Evolutionary conservation across 345 rosid genomes (phyloP), one percentile per base, ranked within the genome.

Genomic region (Lepidium aucheri): DNA sequence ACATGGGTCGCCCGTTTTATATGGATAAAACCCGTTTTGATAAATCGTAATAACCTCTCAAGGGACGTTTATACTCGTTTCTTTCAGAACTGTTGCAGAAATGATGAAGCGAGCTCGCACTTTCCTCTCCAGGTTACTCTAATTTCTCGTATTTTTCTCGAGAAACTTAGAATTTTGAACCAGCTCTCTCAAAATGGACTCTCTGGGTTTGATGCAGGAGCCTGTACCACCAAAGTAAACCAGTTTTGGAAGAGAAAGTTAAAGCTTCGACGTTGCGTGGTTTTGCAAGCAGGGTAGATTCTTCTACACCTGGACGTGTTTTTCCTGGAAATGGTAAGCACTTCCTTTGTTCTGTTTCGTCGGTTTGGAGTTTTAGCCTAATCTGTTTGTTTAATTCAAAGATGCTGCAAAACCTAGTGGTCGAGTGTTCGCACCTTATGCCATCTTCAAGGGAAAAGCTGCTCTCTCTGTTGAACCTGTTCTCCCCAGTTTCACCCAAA

Each of bases 381-480:
- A 52, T 39, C 7, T 46, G 70, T n/a, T 49, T 34, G 53, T 38
- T 65, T 28, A 9, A 42, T 44, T 63, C 68, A 41, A 68, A 65
- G 60, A 36, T 64, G 67, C 60, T 49, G 75, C 77, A 38, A 79
- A 53, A 22, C 70, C 65, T 52, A 63, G 66, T 42, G 82, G 74
- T 73, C 78, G 90, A n/a, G 64, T 88, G 42, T 86, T 75, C 68
- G 96, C 97, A 45, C 85, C 92, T 3, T 90, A 82, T 72, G 63
- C 86, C 49, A 45, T 90, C 32, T 90, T 72, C 85, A 94, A 94
- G 79, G 99, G 97, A 12, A 90, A 84, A 78, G 95, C 95, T 76
- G 90, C 96, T 4, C 81, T 94, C 63, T 84, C 89, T 73, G 80
- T 88, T 53, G 41, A 74, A 53, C 99, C 99, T 17, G 60, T 82